Evolutionary conservation across 225 moss, liverwort and hornwort genomes (phyloP), one percentile per base, ranked within the genome.

Genomic region (Physcomitrium patens): DNA sequence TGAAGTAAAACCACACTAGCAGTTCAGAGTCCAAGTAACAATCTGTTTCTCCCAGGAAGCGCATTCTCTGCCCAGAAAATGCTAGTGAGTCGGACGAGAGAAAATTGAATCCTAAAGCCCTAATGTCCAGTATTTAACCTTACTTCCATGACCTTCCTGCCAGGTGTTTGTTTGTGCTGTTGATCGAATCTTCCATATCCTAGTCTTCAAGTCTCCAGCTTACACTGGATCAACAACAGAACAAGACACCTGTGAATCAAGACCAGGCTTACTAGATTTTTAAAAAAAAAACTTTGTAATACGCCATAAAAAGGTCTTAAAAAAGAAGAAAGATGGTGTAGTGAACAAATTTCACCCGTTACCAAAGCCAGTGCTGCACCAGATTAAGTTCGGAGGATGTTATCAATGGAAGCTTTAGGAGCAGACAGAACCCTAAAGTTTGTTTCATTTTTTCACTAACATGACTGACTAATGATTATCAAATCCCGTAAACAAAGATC

Each of bases 221-320:
- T 49, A 27, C 48, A 67, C 49, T 65, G 43, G 64, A n/a, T 54
- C 60, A 63, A 54, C 65, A 73, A 63, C 65, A 80, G 62, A 52
- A 59, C 59, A 68, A 41, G 20, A 69, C 60, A 42, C 70, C 80
- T 84, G 73, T 53, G 74, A 65, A 77, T 43, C 69, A 73, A 61
- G 46, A 42, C 69, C 60, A 65, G 47, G 54, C 8, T 53, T 54
- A 19, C 57, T 28, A 37, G 22, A 23, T 56, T 44, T 41, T 24
- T 24, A 24, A 56, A 57, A 24, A 56, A 57, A 2, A 53, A 13
- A 61, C 20, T 19, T 48, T 31, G 65, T 24, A 60, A 54, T 53
- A 16, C 24, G 53, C 37, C 27, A 15, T 17, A 37, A 37, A 37
- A 37, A 4, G 31, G 31, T 4, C 31, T 37, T 20, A 28, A 31